A percentile compares a stretch with the other conserved stretches of the same genome.
Evolutionary conservation across 2,329 filamentous ascomycete species (phyloP).

Genomic region (Stagonosporopsis chrysanthemi): DNA sequence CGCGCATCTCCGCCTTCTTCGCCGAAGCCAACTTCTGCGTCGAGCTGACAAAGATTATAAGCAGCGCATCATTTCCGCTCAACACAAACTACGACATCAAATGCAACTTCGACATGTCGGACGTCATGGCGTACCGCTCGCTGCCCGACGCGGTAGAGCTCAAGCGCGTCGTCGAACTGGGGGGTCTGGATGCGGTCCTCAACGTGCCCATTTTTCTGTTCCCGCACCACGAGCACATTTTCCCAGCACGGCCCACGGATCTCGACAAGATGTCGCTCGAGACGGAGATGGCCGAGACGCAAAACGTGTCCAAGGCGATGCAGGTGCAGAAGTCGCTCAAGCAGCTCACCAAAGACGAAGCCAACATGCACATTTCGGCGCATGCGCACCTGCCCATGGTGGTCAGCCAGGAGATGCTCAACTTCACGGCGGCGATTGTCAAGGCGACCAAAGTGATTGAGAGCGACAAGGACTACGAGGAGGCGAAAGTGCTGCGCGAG

Average conservation of each 20-base stretch:
- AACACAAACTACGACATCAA: constrained; percentile 59
- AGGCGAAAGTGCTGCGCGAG: constrained; percentile 39
- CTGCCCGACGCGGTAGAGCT: constrained; percentile 53
- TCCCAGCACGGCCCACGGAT: constrained; percentile 53
- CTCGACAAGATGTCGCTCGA: constrained; percentile 44
- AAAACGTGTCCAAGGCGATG: constrained; percentile 54
- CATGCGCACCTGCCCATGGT: constrained; percentile 59
- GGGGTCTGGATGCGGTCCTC: constrained; percentile 60
- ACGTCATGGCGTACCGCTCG: constrained; percentile 60
- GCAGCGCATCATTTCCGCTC: constrained; percentile 58
- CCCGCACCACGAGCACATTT: constrained; percentile 63
- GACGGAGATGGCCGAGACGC: constrained; percentile 51
- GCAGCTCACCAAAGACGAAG: constrained; percentile 56
- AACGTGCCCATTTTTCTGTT: constrained; percentile 59
- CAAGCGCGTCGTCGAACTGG: constrained; percentile 59
- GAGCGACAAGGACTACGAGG: constrained; percentile 57
- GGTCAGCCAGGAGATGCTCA: constrained; percentile 61
- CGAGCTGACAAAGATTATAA: constrained; percentile 55
- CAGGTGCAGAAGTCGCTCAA: constrained; percentile 52
- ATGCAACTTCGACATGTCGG: constrained; percentile 54
- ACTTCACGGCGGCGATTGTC: constrained; percentile 63
- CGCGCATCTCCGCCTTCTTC: constrained; percentile 59
- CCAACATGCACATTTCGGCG: constrained; percentile 56
- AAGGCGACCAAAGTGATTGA: constrained; percentile 66
- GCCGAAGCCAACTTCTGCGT: constrained; percentile 62